Evolutionary conservation across 352 stramenopile species (phyloP), one percentile per base, ranked within the genome.

Genomic region (Pythium biforme): DNA sequence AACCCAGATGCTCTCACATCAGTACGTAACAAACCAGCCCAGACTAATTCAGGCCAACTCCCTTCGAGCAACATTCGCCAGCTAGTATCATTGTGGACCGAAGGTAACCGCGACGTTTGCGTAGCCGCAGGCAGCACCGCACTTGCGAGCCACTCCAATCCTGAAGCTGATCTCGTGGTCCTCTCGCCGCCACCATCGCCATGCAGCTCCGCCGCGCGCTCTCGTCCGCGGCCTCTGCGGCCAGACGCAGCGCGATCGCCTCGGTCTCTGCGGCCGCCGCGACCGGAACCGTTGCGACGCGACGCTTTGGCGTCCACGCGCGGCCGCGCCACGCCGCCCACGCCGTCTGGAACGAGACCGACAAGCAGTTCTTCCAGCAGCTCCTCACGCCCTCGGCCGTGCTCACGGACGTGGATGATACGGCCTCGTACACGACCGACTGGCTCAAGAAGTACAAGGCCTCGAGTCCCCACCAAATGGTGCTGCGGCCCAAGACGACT

Each of bases 391-490:
- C 81, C 26, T 74, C 84, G 66, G 73, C 63, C 46, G 86, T 92
- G 50, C 80, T 94, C 40, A 91, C 78, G 0, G 74, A 86, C 7
- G 26, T 66, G 11, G 85, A 94, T 45, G 82, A 91, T 58, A 90
- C 85, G 20, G 75, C 76, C 40, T 25, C 79, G 58, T 94, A 81
- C 74, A 93, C 78, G 27, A 66, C 77, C 45, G 88, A 96, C 72
- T 96, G 88, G 88, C 80, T 92, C 25, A 81, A 91, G 54, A 95
- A 96, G 62, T 96, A 92, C 76, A 81, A 88, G 56, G 73, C 75
- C 11, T 33, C 61, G 40, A 88, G 72, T 61, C 69, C 46, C 40
- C 80, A 78, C 53, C 71, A 86, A 51, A 81, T 96, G 59, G 91
- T 96, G 60, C 74, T 97, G n/a, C 86, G 86, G 31, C 92, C 92